phyloP scores from a whole-genome alignment of 352 stramenopile species.

The Pythium utonaiense region DNA sequence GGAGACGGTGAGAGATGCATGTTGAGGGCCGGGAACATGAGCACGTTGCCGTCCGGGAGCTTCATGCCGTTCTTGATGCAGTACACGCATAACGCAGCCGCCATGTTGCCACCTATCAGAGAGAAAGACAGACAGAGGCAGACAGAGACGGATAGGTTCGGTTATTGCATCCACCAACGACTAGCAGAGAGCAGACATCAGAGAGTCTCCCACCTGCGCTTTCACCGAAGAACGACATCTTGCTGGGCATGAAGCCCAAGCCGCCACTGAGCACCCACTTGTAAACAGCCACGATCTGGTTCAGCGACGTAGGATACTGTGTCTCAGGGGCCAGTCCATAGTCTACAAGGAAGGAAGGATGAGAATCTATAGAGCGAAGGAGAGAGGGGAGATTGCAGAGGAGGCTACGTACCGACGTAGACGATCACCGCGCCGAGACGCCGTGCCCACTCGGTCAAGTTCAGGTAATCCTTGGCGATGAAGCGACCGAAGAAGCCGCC shows the following conservation, averaged over 20 bases:
- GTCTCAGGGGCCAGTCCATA: constrained; percentile 80
- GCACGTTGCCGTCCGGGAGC: constrained; percentile 74
- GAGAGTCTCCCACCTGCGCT: constrained; percentile 53
- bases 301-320: constrained; percentile 74
- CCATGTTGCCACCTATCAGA: constrained; percentile 72
- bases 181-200: no score
- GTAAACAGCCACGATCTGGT: constrained; percentile 82
- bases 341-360: constrained; percentile 38
- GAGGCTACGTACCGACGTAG: constrained; percentile 64
- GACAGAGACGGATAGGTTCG: no score
- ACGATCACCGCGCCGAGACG: constrained; percentile 78
- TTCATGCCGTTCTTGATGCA: constrained; percentile 77
- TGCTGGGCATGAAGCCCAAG: constrained; percentile 64
- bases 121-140: background rate
- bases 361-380: no score
- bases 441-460: constrained; percentile 66
- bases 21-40: constrained; percentile 90
- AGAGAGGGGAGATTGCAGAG: no score
- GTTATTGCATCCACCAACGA: no score
- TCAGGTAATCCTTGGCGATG: constrained; percentile 82
- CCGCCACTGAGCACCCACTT: constrained; percentile 77
- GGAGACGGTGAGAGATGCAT: constrained; percentile 84
- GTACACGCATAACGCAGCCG: constrained; percentile 77
- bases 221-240: constrained; percentile 79
- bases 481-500: constrained; percentile 87